Base-by-base conservation (phyloP, 352 stramenopile genomes). In the Phytophthora chlamydospora region DNA sequence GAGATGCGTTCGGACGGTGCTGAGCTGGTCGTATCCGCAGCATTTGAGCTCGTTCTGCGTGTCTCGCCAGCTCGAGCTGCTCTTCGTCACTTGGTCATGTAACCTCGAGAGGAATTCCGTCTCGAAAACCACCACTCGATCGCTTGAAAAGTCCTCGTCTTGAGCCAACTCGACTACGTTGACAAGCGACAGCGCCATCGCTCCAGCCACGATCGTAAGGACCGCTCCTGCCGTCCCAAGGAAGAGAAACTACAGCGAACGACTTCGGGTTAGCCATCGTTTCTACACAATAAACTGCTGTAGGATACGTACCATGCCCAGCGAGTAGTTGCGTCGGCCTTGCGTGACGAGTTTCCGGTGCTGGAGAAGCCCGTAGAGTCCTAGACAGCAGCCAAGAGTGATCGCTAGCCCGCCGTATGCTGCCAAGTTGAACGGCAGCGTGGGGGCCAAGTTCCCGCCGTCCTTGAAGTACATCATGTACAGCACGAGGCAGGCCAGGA, bases 401-500 rank as follows among this genome's bases (percentile, higher is more conserved):
- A 88, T 46, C 4, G 53, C 73, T 1, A 87, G 42, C 0, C 73
- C 76, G 6, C 72, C 80, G 44, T 80, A 88, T 12, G 75, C 73
- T 12, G 79, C 75, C 24, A 90, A 40, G 53, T 76, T 78, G 48
- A 86, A 88, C 27, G 77, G 73, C 0, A 85, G 58, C 3, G 60
- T 60, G 5, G 82, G 78, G 4, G 78, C 69, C 17, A 91, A 71
- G 24, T 75, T 67, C 1, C 77, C 80, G 29, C 84, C 83, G 6
- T 82, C 68, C 50, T 89, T 75, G 43, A 88, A 83, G 53, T 80
- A 90, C 17, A 87, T 59, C 13, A 84, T 58, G 27, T 88, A 91
- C 29, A 90, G 35, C 0, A 83, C 80, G n/a, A 88, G 62, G 6
- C 58, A 82, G 4, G 85, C 51, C 24, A 88, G 43, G 1, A 74